Evolutionary conservation across 2,329 filamentous ascomycete genomes (phyloP), one percentile per base, ranked within the genome.

Genomic region (Neocucurbitaria cava): DNA sequence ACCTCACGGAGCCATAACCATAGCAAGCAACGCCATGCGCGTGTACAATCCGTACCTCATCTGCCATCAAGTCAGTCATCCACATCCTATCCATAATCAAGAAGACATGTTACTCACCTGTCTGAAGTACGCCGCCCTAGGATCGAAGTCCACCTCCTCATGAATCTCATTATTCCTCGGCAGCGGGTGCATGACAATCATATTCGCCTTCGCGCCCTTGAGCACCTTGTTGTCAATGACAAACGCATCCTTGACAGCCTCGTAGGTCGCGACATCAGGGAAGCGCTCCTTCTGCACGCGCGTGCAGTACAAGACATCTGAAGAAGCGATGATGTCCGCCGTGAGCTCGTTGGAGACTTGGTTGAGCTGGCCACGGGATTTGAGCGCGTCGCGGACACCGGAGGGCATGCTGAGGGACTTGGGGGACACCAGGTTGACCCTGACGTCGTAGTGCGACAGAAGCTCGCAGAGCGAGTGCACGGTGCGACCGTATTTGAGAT

Each of bases 41-140:
- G 91, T 96, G 84, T 97, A 98, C 69, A 99, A 86, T 68, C 95
- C 95, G 80, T 98, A 97, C 79, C 89, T 87, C 94, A 97, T 97
- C 93, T 97, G 71, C 54, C 57, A 42, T 13, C 61, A 26, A 40
- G 74, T 87, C 76, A 86, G 82, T 63, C 62, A 20, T 17, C 1
- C 1, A 17, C 39, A n/a, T 41, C 28, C 5, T 28, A 10, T 36
- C 17, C 35, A n/a, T 9, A 26, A 23, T 1, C 5, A 33, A n/a
- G n/a, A n/a, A n/a, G 24, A 30, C 44, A 36, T 26, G 3, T 4
- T 18, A 69, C 90, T 87, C 80, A 96, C 94, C 90, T 99, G 95
- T 90, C 95, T 88, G 81, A 99, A 99, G 82, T 99, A 99, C 51
- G 95, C 94, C 54, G 95, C 95, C 68, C 95, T 83, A 75, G 96